Evolutionary conservation across 169 alveolate species (phyloP), one percentile per base, ranked within the genome.

Genomic region (Babesia divergens): DNA sequence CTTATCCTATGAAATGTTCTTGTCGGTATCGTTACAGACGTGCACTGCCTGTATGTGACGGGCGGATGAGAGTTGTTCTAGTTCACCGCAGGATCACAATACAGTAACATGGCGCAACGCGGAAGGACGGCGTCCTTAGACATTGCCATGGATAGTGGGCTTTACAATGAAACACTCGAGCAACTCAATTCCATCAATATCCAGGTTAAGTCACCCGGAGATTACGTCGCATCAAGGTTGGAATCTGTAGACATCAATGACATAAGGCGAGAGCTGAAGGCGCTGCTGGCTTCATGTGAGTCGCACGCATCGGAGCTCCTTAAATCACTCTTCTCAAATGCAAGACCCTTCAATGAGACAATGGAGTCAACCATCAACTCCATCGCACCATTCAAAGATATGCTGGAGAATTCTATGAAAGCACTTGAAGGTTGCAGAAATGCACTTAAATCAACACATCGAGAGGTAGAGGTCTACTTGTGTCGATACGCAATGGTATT

Each of bases 141-240:
- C 37, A 24, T 5, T n/a, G 60, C 60, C 60, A 51, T 11, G 40
- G 31, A 46, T 26, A 29, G 20, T 7, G 77, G 49, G 43, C 28
- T 66, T 29, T 65, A 76, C 52, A 66, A 49, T 11, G 81, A 80
- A 6, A 29, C 84, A 31, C 54, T 80, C 43, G 88, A 80, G 37
- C 67, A 72, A 72, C 47, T 80, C 42, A 44, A 65, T 18, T 68
- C 80, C 2, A 54, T 69, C 29, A 59, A 32, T 40, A 0, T 34
- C 5, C 86, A 67, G 31, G 65, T 77, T 40, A 59, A 42, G 67
- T 68, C 82, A 3, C 86, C 86, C 4, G 86, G 86, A 42, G 64
- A 46, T 42, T 80, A 47, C 32, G 70, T 68, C 2, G 67, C 77
- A 1, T 3, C 68, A 9, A 51, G 84, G 44, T 47, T 80, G 52